Base-by-base conservation (phyloP, 768 basidiomycete species). In the Mycena metata region DNA sequence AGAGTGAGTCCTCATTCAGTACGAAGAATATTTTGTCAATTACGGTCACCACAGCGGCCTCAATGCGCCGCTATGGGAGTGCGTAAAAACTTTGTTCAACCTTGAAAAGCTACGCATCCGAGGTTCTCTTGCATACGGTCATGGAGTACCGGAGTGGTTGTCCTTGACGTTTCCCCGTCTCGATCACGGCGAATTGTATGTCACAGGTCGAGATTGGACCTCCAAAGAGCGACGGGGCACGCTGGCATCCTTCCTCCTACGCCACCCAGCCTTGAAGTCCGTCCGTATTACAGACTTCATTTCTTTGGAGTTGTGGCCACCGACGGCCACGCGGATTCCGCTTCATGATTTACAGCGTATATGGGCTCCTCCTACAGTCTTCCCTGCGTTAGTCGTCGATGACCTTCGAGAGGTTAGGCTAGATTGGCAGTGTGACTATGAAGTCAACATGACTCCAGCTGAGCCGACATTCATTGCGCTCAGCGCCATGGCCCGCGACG, bases 341-440 rank as follows among this genome's bases (percentile, higher is more conserved):
- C 9, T 62, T 17, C 42, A 9, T 17, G 26, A 62, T 52, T 50
- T 62, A 17, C 24, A 45, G 19, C 3, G 15, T 6, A 11, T 62
- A 6, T 11, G 13, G 0, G 49, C 39, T 7, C 60, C 60, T 10
- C 1, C 24, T 7, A n/a, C 5, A 1, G 5, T 52, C 15, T 9
- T 54, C 43, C 21, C 49, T 6, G 16, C 6, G 4, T 33, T 54
- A 1, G 19, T 11, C 23, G 26, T 17, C 15, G 1, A 1, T 11
- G 19, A 10, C 30, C 33, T 62, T 24, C 21, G 11, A 43, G 60
- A 52, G 9, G 60, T 43, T 16, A 42, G 23, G 8, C 7, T 62
- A 0, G 5, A 23, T 0, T 62, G 47, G 47, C 0, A 15, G 7
- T 3, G 3, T n/a, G 1, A 0, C 3, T 36, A 23, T 1, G 6